phyloP scores from a whole-genome alignment of 2,329 filamentous ascomycete genomes.

The Phialophora tarda region DNA sequence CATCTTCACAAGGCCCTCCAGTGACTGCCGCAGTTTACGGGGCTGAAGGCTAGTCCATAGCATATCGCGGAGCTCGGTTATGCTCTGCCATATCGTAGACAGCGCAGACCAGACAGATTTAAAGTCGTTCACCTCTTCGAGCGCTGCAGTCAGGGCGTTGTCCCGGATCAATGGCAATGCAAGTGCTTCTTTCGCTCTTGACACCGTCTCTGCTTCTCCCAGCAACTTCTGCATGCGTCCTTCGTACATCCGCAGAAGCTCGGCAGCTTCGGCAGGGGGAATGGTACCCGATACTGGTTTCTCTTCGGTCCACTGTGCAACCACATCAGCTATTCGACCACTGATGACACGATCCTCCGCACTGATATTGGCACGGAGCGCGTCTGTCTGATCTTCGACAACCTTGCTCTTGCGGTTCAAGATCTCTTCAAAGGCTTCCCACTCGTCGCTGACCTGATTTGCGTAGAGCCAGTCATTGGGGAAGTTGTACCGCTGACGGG shows the following conservation, averaged over 20 bases:
- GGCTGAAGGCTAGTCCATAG: conserved; percentile 96
- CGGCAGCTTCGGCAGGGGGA: conserved; percentile 83
- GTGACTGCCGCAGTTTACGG: conserved; percentile 83
- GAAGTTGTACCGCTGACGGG: conserved; percentile 91
- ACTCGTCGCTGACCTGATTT: conserved; percentile 94
- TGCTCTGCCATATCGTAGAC: conserved; percentile 92
- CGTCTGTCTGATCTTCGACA: conserved; percentile 95
- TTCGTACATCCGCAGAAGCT: conserved; percentile 82
- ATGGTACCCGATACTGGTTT: conserved; percentile 96
- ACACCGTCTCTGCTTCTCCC: conserved; percentile 88
- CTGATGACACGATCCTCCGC: conserved; percentile 91
- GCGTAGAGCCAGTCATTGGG: conserved; percentile 93
- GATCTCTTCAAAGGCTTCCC: conserved; percentile 91
- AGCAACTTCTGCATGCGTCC: conserved; percentile 81
- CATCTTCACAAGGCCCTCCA: conserved; percentile 94
- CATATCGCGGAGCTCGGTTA: conserved; percentile 90
- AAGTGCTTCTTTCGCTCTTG: conserved; percentile 94
- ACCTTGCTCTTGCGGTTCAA: conserved; percentile 91
- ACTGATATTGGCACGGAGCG: conserved; percentile 88
- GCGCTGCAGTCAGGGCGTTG: conserved; percentile 78
- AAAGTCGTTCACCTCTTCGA: conserved; percentile 98
- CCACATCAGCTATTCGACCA: conserved; percentile 85
- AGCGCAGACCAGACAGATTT: conserved; percentile 97
- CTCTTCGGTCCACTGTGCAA: conserved; percentile 88
- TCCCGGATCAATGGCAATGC: conserved; percentile 82